Conservation (phyloP, 2,329 filamentous ascomycete species). For the Xylaria hypoxylon region DNA sequence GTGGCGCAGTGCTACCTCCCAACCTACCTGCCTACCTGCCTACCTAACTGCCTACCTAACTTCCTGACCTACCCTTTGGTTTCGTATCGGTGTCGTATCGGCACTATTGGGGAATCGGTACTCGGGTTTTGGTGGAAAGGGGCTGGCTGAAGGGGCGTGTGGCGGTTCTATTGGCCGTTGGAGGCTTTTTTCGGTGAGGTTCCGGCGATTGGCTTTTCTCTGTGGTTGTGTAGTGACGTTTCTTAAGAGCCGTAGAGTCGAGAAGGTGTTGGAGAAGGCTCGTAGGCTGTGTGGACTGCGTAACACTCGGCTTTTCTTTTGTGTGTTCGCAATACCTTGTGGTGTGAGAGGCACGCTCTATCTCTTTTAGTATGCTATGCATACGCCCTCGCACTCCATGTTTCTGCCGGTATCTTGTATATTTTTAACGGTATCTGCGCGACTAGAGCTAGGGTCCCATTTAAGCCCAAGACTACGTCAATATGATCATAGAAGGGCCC, state of each 20-base stretch:
- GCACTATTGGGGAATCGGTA: slow-evolving; percentile 8
- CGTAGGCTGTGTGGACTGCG: not conserved
- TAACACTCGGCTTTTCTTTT: not conserved
- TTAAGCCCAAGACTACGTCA: not conserved
- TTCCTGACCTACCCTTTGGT: not conserved
- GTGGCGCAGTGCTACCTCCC: slow-evolving; percentile 15
- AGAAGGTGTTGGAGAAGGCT: slow-evolving; percentile 5
- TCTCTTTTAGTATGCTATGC: not conserved
- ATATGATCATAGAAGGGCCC: not conserved
- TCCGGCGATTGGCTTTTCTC: slow-evolving; percentile 7
- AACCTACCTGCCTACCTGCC: not conserved
- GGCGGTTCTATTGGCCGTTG: slow-evolving; percentile 15
- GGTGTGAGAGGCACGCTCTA: not conserved
- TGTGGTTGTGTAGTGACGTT: slow-evolving; percentile 14
- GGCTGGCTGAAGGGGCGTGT: not conserved
- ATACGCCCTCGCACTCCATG: not conserved
- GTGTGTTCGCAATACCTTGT: not conserved
- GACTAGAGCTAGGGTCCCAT: not conserved
- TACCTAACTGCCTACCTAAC: not conserved
- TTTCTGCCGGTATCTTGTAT: too few species aligned
- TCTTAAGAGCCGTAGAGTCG: not conserved
- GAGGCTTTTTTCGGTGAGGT: slow-evolving; percentile 21
- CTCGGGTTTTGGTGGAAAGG: slow-evolving; percentile 2
- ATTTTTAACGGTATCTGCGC: not conserved
- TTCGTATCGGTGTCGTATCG: slow-evolving; percentile 16